Evolutionary conservation across 1,284 basidiomycete species (phyloP).

Genomic region (Ceratobasidium sp.): DNA sequence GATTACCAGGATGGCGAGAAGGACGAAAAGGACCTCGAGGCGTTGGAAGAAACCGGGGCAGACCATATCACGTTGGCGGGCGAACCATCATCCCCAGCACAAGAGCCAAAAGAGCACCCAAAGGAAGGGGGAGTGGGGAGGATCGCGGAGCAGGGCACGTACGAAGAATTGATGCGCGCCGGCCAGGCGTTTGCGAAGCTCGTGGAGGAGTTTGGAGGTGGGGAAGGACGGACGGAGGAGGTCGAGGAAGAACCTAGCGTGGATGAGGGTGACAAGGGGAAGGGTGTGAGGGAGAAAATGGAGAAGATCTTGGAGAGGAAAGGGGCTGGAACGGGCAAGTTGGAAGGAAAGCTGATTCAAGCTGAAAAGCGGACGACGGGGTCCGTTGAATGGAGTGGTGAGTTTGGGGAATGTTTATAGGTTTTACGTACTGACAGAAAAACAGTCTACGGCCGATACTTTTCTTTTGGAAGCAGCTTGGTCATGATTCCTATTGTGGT

Average conservation of each 20-base stretch:
- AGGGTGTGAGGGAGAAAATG: constrained; percentile 43
- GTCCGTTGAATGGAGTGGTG: constrained; percentile 67
- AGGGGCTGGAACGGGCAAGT: constrained; percentile 61
- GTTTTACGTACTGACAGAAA: background rate
- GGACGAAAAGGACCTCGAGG: constrained; percentile 52
- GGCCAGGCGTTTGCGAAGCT: constrained; percentile 78
- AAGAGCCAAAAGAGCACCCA: background rate
- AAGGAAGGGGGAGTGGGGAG: constrained; percentile 49
- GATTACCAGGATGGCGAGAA: constrained; percentile 55
- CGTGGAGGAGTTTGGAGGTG: constrained; percentile 71
- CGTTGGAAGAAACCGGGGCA: constrained; percentile 52
- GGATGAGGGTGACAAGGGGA: constrained; percentile 19
- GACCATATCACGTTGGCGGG: constrained; percentile 5
- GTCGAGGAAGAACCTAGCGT: constrained; percentile 37
- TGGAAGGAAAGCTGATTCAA: constrained; percentile 71
- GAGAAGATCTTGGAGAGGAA: background rate
- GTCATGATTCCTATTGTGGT: constrained; percentile 39
- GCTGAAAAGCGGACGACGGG: constrained; percentile 74
- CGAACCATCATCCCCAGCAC: background rate
- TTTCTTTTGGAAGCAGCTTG: constrained; percentile 15
- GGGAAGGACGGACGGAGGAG: constrained; percentile 55
- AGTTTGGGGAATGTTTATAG: constrained; percentile 36
- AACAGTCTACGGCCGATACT: constrained; percentile 31
- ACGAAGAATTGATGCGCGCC: constrained; percentile 68
- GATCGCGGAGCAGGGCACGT: constrained; percentile 81